Evolutionary conservation across 1,139 yeast genomes (phyloP).

Genomic region (Hyphopichia burtonii): DNA sequence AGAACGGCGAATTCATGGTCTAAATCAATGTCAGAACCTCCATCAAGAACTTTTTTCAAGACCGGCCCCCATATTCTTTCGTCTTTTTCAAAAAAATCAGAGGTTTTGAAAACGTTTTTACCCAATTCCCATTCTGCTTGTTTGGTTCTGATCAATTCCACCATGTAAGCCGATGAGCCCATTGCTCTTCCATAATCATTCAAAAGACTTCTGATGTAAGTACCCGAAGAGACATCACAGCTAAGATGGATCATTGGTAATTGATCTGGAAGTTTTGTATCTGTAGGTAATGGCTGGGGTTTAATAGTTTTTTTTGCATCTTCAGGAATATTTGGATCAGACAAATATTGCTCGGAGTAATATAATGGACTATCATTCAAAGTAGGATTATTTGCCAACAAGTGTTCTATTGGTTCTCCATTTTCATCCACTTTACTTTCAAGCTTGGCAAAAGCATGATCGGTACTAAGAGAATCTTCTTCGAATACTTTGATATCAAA

Average conservation of each 20-base stretch:
- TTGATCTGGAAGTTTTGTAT: constrained; percentile 26
- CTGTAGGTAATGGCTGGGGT: constrained; percentile 24
- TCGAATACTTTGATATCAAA: constrained; percentile 51
- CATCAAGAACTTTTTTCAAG: constrained; percentile 47
- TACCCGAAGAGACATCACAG: constrained; percentile 89
- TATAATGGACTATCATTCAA: constrained; percentile 61
- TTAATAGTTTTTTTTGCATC: constrained; percentile 30
- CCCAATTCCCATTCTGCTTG: constrained; percentile 85
- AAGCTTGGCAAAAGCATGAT: constrained; percentile 56
- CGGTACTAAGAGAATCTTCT: constrained; percentile 50
- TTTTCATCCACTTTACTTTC: constrained; percentile 53
- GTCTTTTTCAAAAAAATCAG: constrained; percentile 59
- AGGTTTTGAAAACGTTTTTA: constrained; percentile 64
- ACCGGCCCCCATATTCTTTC: constrained; percentile 71
- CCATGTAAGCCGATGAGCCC: constrained; percentile 88
- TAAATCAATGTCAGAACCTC: constrained; percentile 31
- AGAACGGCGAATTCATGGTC: constrained; percentile 19
- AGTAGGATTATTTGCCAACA: constrained; percentile 55
- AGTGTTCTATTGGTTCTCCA: constrained; percentile 48
- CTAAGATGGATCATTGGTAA: constrained; percentile 70
- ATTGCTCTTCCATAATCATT: constrained; percentile 87
- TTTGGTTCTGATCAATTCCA: constrained; percentile 64
- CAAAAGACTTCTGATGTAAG: constrained; percentile 85
- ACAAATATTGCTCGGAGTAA: constrained; percentile 54
- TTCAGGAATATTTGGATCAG: constrained; percentile 27